These are phyloP conservation scores for Solanum paucissectum DNA, from an alignment of 257 asterid genomes.

Conservation along the genomic window DNA sequence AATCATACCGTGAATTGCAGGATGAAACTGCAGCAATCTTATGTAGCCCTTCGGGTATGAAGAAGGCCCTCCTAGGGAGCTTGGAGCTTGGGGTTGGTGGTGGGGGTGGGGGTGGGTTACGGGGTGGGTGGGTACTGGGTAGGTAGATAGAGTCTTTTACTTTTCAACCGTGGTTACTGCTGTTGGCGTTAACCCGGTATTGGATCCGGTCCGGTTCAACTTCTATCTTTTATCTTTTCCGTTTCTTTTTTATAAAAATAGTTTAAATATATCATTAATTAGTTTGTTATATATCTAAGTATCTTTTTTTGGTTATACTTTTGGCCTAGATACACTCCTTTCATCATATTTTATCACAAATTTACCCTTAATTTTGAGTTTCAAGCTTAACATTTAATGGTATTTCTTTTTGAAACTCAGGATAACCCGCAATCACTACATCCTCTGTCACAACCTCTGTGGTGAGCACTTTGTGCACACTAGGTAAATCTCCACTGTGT, in stretches of 20 bases:
- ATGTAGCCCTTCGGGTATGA: not conserved
- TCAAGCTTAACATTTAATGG: not conserved
- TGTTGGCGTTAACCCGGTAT: not conserved
- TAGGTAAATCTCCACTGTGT: too few species aligned
- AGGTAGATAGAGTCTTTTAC: not conserved
- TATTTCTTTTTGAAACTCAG: too few species aligned
- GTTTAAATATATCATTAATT: not conserved
- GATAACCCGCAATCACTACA: too few species aligned
- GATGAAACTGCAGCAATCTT: not conserved
- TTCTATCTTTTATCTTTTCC: not conserved
- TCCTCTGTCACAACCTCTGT: too few species aligned
- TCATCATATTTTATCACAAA: not conserved
- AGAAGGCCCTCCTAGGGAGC: not conserved
- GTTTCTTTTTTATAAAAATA: too few species aligned
- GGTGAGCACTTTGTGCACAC: too few species aligned
- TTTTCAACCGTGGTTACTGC: not conserved
- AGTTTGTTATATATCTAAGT: too few species aligned
- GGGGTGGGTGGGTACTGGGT: not conserved
- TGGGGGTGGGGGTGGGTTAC: not conserved
- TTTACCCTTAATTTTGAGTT: not conserved
- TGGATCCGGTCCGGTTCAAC: not conserved
- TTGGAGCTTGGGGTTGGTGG: not conserved
- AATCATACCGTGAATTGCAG: not conserved
- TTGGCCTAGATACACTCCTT: not conserved
- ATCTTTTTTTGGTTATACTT: too few species aligned